Evolutionary conservation across 2,329 filamentous ascomycete species (phyloP).

Genomic region (Cercospora nicotianae): DNA sequence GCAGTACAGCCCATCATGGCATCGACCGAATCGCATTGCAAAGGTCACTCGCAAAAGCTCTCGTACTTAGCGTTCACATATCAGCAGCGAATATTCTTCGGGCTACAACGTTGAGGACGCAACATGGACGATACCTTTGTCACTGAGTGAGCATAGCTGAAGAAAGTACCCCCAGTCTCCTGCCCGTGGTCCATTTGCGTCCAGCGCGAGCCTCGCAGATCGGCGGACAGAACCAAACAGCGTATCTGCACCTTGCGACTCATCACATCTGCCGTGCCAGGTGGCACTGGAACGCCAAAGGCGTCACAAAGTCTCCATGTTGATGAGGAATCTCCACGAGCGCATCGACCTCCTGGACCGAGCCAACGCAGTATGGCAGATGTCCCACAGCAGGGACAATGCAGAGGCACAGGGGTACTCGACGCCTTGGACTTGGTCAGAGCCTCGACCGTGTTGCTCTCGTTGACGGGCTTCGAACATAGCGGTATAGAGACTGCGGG

Average conservation of each 20-base stretch:
- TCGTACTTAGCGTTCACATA: background rate
- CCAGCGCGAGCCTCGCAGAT: background rate
- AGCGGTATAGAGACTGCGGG: background rate
- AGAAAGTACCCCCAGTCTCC: background rate
- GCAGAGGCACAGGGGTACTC: conserved; percentile 26
- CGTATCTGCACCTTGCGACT: background rate
- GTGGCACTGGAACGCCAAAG: background rate
- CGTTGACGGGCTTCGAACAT: background rate
- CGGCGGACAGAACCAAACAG: background rate
- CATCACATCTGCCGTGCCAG: background rate
- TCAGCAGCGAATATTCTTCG: background rate
- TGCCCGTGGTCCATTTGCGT: background rate
- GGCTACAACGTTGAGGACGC: background rate
- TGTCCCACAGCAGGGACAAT: conserved; percentile 26
- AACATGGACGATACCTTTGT: background rate
- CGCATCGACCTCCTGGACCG: conserved; percentile 16
- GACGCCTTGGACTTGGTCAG: conserved; percentile 29
- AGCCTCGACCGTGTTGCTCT: conserved; percentile 15
- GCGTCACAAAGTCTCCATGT: background rate
- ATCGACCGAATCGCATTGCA: background rate
- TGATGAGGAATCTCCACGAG: background rate
- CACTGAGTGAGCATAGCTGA: background rate
- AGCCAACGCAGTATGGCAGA: conserved; percentile 19
- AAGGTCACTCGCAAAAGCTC: background rate
- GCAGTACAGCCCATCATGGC: background rate